Evolutionary conservation across 208 protist species (phyloP), one percentile per base, ranked within the genome.

Genomic region (Trypanosoma lewisi): DNA sequence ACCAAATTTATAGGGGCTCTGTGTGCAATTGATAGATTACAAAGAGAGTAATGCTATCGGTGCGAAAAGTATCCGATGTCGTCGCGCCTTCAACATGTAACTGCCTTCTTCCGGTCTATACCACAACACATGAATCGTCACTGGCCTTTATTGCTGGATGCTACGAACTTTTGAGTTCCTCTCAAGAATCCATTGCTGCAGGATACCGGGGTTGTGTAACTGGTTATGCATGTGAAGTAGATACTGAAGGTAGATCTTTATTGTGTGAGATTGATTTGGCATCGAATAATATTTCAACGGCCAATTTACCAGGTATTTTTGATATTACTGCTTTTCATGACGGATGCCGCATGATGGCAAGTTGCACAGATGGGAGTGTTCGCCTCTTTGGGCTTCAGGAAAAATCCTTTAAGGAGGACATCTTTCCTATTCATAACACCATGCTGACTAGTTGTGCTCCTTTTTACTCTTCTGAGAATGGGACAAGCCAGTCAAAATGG

Each of bases 371-470:
- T 61, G 84, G 87, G 16, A 69, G 73, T 48, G 80, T 85, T 42
- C 84, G 82, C 2, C 45, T 87, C 0, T 17, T 91, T 0, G 41
- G 78, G 31, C 23, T 56, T 14, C 61, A 61, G n/a, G 66, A 59
- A 19, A 39, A 28, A 14, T 58, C 25, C 9, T 55, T 58, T 34
- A 44, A 59, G 31, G 60, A 62, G 7, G 31, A 28, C 25, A 19
- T 67, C 9, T 87, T 80, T 53, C 19, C 70, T 11, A 58, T 91
- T 3, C 76, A 88, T 57, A 56, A 47, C 19, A 76, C 88, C 44
- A 94, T 91, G 82, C 52, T 94, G 25, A 94, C 88, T 17, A 91
- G 85, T 66, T 87, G 72, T 52, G 89, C 78, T 17, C 74, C 80
- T 28, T 55, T 89, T 50, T 48, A 72, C 25, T 16, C n/a, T 36